phyloP scores from a whole-genome alignment of 129 eudicot species.

The Chrysanthemum seticuspe region DNA sequence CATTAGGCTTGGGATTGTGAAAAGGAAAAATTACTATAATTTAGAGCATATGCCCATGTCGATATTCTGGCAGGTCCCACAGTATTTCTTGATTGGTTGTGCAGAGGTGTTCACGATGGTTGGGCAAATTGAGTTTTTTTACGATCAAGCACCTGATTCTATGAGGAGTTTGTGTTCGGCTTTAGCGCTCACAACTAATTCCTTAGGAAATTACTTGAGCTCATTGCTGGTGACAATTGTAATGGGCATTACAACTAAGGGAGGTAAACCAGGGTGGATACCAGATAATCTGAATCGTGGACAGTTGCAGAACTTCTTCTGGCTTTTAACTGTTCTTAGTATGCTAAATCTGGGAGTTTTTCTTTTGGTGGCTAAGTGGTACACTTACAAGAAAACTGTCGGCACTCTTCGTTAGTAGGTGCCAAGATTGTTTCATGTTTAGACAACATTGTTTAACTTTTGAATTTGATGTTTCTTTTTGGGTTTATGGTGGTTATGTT shows the following conservation, averaged over 20 bases:
- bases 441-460: too few species aligned
- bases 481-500: too few species aligned
- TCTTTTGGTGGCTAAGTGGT: slow-evolving; percentile 55
- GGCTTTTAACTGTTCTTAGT: slow-evolving; percentile 64
- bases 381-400: slow-evolving; percentile 49
- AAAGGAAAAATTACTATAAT: slow-evolving; percentile 36
- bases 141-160: slow-evolving; percentile 77
- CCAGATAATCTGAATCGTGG: slow-evolving; percentile 77
- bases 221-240: slow-evolving; percentile 60
- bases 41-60: slow-evolving; percentile 40
- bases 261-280: slow-evolving; percentile 70
- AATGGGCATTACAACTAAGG: slow-evolving; percentile 37
- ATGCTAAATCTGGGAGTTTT: slow-evolving; percentile 52
- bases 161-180: slow-evolving; percentile 80
- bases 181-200: slow-evolving; percentile 49
- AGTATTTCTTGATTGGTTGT: slow-evolving; percentile 61
- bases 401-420: slow-evolving; percentile 26
- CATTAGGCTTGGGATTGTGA: slow-evolving; percentile 50
- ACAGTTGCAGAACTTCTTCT: slow-evolving; percentile 58
- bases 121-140: slow-evolving; percentile 71
- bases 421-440: too few species aligned
- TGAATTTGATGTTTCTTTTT: too few species aligned
- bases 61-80: slow-evolving; percentile 83
- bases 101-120: slow-evolving; percentile 61
- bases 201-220: slow-evolving; percentile 71